A percentile compares a stretch with the other conserved stretches of the same genome.
Evolutionary conservation across 257 asterid species (phyloP).

Genomic region (Agastache rugosa): DNA sequence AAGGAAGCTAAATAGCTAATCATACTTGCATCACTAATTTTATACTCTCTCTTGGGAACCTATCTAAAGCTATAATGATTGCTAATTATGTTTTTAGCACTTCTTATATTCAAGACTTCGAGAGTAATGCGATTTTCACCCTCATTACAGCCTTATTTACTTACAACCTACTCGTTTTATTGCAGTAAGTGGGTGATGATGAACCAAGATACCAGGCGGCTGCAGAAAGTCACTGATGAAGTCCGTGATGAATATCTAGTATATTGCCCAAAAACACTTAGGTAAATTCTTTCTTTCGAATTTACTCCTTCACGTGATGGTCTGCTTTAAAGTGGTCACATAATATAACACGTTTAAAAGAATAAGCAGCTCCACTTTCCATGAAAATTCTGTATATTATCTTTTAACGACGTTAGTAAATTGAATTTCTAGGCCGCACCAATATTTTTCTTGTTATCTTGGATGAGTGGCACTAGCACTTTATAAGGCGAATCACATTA

Average conservation of each 20-base stretch:
- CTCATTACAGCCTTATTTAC: not conserved
- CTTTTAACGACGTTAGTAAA: not conserved
- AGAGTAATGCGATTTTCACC: not conserved
- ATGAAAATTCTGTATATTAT: not conserved
- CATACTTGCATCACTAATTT: not conserved
- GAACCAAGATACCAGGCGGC: slow-evolving; percentile 91
- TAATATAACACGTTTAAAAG: not conserved
- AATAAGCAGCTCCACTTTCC: not conserved
- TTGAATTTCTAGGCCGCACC: slow-evolving; percentile 3
- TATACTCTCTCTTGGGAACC: not conserved
- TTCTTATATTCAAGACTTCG: slow-evolving; percentile 13
- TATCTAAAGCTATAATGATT: not conserved
- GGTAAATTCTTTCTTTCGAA: slow-evolving; percentile 49
- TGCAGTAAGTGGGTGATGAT: slow-evolving; percentile 99
- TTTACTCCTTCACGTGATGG: slow-evolving; percentile 9
- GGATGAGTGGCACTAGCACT: not conserved
- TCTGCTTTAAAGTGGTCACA: slow-evolving; percentile 7
- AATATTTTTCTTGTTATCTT: slow-evolving; percentile 1
- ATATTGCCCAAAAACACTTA: slow-evolving; percentile 74
- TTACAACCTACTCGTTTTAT: slow-evolving; percentile 24
- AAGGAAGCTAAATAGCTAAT: too few species aligned
- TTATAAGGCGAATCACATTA: not conserved
- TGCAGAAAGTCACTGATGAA: slow-evolving; percentile 91
- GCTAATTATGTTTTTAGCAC: not conserved
- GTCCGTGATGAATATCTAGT: slow-evolving; percentile 78